A percentile compares a stretch with the other conserved stretches of the same genome.
Conservation (phyloP, 257 asterid genomes). For the Solanum tarapatanum region DNA sequence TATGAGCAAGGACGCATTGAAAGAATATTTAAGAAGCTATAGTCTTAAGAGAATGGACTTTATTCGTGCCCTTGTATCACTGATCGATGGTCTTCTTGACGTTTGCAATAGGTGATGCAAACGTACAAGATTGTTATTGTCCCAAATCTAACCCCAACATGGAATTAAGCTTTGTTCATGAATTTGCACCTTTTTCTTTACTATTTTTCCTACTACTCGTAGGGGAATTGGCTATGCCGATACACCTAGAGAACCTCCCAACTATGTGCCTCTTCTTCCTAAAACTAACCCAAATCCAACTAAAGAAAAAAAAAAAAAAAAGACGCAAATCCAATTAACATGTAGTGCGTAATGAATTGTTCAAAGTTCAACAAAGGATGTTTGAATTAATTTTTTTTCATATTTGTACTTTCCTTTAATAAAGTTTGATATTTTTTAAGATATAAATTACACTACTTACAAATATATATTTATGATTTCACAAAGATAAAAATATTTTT, state of each 20-base stretch:
- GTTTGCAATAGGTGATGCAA: constrained; percentile 39
- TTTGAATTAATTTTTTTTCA: too few species aligned
- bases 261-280: too few species aligned
- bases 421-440: too few species aligned
- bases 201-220: constrained; percentile 46
- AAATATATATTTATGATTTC: too few species aligned
- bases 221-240: constrained; percentile 55
- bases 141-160: constrained; percentile 19
- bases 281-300: too few species aligned
- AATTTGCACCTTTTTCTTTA: constrained; percentile 49
- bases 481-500: too few species aligned
- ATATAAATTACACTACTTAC: too few species aligned
- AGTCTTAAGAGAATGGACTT: constrained; percentile 15
- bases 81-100: constrained; percentile 30
- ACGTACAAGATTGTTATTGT: constrained; percentile 42
- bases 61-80: constrained; percentile 38
- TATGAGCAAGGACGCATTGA: background rate
- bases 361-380: too few species aligned
- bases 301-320: too few species aligned
- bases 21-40: background rate
- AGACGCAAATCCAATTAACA: too few species aligned
- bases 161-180: constrained; percentile 26
- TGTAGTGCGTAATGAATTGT: too few species aligned
- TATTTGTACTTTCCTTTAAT: too few species aligned
- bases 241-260: background rate